Evolutionary conservation across 176 grass and related monocot species (phyloP).

Genomic region (Phragmites australis): DNA sequence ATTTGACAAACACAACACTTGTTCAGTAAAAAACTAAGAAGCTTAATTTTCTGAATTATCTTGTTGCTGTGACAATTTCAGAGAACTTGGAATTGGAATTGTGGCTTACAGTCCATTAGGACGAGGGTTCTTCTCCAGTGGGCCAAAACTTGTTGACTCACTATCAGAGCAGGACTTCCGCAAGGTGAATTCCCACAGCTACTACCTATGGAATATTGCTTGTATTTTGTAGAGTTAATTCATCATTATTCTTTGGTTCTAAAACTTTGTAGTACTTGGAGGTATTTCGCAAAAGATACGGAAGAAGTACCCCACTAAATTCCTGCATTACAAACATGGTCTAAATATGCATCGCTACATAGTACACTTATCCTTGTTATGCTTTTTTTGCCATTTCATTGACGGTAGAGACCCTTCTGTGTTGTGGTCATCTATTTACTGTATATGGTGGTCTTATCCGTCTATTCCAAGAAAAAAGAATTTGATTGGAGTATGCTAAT

Average conservation of each 20-base stretch:
- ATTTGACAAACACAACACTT: neutral
- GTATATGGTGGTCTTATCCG: no score
- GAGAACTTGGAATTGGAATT: slow-evolving; percentile 72
- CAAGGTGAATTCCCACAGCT: slow-evolving; percentile 35
- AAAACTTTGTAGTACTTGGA: neutral
- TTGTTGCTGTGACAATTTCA: neutral
- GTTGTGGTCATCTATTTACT: no score
- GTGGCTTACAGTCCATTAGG: slow-evolving; percentile 68
- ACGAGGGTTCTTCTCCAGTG: slow-evolving; percentile 51
- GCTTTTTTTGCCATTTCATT: no score
- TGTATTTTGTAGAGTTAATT: neutral
- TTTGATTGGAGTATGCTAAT: no score
- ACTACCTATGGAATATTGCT: neutral
- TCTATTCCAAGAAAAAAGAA: no score
- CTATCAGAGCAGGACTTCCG: slow-evolving; percentile 45
- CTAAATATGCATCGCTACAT: no score
- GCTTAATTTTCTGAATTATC: slow-evolving; percentile 4
- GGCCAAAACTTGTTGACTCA: slow-evolving; percentile 39
- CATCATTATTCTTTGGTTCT: neutral
- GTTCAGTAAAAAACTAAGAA: neutral
- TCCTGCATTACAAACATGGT: no score
- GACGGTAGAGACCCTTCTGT: no score
- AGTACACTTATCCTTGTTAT: neutral
- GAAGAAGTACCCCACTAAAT: no score
- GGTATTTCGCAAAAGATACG: neutral